phyloP scores from a whole-genome alignment of 768 basidiomycete species.

The Pisolithus tinctorius region DNA sequence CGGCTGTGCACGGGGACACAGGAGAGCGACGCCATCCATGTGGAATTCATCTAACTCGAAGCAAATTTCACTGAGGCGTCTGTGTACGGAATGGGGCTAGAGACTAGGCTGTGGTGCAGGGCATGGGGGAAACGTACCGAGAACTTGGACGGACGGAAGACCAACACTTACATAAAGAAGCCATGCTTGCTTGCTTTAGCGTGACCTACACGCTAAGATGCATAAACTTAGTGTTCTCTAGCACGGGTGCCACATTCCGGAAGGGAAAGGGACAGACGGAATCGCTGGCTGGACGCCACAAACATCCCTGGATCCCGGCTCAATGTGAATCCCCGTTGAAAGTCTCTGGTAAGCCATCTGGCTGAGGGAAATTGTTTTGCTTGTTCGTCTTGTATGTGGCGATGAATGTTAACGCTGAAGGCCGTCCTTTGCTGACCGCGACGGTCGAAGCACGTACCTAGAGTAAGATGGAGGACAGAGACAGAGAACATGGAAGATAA shows the following conservation, averaged over 20 bases:
- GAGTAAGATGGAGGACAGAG: too few relatives aligned
- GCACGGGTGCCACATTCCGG: constrained; percentile 34
- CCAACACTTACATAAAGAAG: constrained; percentile 48
- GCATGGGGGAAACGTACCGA: neutral
- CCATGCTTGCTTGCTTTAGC: constrained; percentile 51
- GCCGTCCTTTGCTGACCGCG: constrained; percentile 4
- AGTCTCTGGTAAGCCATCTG: constrained; percentile 54
- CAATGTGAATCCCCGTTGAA: constrained; percentile 57
- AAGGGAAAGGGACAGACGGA: constrained; percentile 53
- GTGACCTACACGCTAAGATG: constrained; percentile 40
- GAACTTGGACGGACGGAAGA: constrained; percentile 57
- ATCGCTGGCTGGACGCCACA: constrained; percentile 53
- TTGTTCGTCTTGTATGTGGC: constrained; percentile 55
- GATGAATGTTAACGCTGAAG: constrained; percentile 57
- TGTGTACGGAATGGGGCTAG: constrained; percentile 20
- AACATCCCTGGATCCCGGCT: constrained; percentile 61
- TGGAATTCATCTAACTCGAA: constrained; percentile 54
- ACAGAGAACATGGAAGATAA: too few relatives aligned
- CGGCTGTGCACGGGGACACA: constrained; percentile 57
- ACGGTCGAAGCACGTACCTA: neutral
- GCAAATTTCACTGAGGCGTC: constrained; percentile 54
- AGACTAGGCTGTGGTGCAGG: neutral
- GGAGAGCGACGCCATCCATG: constrained; percentile 58
- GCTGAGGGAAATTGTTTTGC: constrained; percentile 33
- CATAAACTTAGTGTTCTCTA: constrained; percentile 41